These are phyloP conservation scores for Boletus pseudopeckii DNA, from an alignment of 768 basidiomycete species.

Conservation along the genomic window DNA sequence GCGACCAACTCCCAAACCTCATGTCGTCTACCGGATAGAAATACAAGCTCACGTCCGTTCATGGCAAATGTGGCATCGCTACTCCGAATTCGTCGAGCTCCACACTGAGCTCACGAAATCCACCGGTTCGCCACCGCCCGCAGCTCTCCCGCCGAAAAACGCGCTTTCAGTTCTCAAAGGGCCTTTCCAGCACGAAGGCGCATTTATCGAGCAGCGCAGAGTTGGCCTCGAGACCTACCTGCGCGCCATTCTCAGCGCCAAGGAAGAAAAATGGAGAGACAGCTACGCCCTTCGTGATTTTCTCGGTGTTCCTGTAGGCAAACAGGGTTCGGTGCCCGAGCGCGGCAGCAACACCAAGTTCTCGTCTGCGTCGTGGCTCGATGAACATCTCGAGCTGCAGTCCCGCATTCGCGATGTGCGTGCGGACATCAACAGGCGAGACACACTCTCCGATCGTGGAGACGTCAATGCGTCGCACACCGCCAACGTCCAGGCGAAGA, in stretches of 20 bases:
- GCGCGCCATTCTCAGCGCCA: constrained; percentile 77
- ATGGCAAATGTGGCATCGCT: constrained; percentile 93
- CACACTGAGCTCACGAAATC: constrained; percentile 76
- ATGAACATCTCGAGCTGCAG: constrained; percentile 81
- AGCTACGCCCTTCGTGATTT: constrained; percentile 79
- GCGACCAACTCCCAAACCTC: constrained; percentile 66
- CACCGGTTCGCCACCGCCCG: constrained; percentile 79
- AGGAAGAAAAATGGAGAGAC: constrained; percentile 82
- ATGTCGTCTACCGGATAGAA: constrained; percentile 78
- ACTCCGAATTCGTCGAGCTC: constrained; percentile 91
- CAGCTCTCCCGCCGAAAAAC: constrained; percentile 81
- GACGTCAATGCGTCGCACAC: constrained; percentile 74
- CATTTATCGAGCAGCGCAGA: constrained; percentile 74
- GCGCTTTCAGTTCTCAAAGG: constrained; percentile 62
- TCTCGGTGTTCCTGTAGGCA: constrained; percentile 74
- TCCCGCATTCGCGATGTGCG: constrained; percentile 75
- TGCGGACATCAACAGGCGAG: constrained; percentile 83
- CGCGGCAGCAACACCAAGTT: constrained; percentile 45
- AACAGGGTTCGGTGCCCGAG: constrained; percentile 36
- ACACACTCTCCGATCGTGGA: constrained; percentile 72
- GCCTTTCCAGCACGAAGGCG: constrained; percentile 47
- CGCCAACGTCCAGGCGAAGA: constrained; percentile 81
- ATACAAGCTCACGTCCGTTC: constrained; percentile 86
- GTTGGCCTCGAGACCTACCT: constrained; percentile 79
- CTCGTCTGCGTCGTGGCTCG: constrained; percentile 81